Conservation (phyloP, 176 grass and related monocot species). For the Raddia guianensis region DNA sequence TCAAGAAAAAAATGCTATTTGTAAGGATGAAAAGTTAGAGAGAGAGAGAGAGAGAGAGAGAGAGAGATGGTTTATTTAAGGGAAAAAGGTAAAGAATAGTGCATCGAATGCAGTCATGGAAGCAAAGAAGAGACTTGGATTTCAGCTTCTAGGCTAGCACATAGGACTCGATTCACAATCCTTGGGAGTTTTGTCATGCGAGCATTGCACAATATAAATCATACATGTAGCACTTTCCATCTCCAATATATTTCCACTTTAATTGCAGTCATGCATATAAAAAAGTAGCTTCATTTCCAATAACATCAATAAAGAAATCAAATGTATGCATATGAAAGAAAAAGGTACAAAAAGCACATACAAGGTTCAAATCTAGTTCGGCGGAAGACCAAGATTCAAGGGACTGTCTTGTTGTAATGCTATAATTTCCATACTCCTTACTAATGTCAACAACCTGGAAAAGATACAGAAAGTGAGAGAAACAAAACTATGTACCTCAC, state of each 20-base stretch:
- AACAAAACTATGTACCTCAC: neutral
- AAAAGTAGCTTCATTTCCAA: constrained; percentile 16
- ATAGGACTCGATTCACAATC: too few relatives aligned
- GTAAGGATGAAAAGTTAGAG: too few relatives aligned
- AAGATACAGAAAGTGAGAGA: constrained; percentile 31
- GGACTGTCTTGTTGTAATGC: constrained; percentile 71
- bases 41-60: too few relatives aligned
- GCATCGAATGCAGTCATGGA: too few relatives aligned
- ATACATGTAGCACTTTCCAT: neutral
- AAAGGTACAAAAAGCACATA: constrained; percentile 45
- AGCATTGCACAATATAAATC: too few relatives aligned
- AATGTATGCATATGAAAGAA: constrained; percentile 28
- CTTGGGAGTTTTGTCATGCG: too few relatives aligned
- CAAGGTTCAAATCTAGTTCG: constrained; percentile 83
- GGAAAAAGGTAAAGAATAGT: too few relatives aligned
- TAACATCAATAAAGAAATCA: neutral
- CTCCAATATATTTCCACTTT: neutral
- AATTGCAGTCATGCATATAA: constrained; percentile 22
- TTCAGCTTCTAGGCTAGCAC: too few relatives aligned
- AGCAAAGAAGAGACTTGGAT: too few relatives aligned
- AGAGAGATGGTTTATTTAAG: too few relatives aligned
- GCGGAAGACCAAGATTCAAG: constrained; percentile 83
- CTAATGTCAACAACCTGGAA: constrained; percentile 69
- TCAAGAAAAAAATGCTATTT: too few relatives aligned
- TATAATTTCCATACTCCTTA: constrained; percentile 75